Evolutionary conservation across 1,139 yeast species (phyloP).

Genomic region (Suhomyces terraborum): DNA sequence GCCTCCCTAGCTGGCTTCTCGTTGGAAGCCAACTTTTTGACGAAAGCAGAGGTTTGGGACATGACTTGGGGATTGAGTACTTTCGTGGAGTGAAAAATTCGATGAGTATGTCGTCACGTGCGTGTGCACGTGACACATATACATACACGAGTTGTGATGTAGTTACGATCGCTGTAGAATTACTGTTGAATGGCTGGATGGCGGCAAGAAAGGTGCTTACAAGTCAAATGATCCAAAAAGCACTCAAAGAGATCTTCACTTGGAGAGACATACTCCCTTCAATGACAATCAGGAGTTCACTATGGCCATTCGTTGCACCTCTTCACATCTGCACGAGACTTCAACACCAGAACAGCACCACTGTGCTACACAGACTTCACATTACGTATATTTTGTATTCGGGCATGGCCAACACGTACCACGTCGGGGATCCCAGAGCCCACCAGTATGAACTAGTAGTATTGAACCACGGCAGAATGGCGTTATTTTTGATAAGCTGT

Average conservation of each 20-base stretch:
- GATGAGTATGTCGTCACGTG: slow-evolving; percentile 10
- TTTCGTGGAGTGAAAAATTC: slow-evolving; percentile 6
- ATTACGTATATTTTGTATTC: neutral
- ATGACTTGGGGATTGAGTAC: slow-evolving; percentile 15
- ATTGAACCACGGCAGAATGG: no score
- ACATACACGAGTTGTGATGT: no score
- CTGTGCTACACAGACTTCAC: neutral
- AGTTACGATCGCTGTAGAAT: neutral
- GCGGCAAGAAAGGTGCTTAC: no score
- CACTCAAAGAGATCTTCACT: no score
- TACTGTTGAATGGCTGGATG: no score
- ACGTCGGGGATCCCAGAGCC: neutral
- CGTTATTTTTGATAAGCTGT: no score
- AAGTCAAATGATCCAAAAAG: no score
- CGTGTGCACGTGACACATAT: neutral
- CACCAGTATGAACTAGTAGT: no score
- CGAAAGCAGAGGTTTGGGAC: slow-evolving; percentile 50
- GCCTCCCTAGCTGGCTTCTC: slow-evolving; percentile 73
- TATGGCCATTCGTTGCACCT: no score
- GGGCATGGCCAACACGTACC: neutral
- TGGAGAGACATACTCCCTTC: no score
- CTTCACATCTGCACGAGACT: neutral
- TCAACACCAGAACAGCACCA: neutral
- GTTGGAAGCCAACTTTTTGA: slow-evolving; percentile 83
- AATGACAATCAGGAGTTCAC: no score